Percentiles rank a stretch among this genome's conserved stretches.
Conservation (phyloP, 148 eudicot genomes). For the Persicaria maculosa region DNA sequence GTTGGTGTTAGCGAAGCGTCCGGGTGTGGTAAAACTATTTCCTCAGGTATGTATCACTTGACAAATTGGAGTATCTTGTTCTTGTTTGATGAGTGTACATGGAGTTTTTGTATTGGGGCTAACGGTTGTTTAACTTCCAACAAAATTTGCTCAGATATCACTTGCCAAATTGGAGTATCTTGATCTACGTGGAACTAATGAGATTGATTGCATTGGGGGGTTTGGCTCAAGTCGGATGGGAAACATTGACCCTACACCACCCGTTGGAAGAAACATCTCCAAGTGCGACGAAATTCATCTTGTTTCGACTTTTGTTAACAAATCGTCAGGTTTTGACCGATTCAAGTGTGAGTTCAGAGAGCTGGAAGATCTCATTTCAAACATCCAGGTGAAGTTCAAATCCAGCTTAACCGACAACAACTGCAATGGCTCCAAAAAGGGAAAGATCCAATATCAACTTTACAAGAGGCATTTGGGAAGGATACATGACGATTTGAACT, state of each 20-base stretch:
- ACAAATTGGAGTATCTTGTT: too few species aligned
- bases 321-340: not conserved
- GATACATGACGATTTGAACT: not conserved
- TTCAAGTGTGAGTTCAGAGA: not conserved
- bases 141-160: too few species aligned
- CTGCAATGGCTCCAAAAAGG: not conserved
- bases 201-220: not conserved
- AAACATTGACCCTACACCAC: too few species aligned
- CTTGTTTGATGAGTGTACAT: too few species aligned
- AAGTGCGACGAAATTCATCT: not conserved
- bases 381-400: not conserved
- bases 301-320: not conserved
- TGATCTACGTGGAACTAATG: not conserved
- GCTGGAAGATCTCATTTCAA: not conserved
- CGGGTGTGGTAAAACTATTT: too few species aligned
- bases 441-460: too few species aligned
- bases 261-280: not conserved
- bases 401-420: not conserved
- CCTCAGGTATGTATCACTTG: too few species aligned
- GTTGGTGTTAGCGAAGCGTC: too few species aligned
- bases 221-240: too few species aligned
- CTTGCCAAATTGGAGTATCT: not conserved
- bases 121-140: too few species aligned
- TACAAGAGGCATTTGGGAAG: not conserved
- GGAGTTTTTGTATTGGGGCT: too few species aligned